A percentile compares a stretch with the other conserved stretches of the same genome.
phyloP scores from a whole-genome alignment of 495 filamentous ascomycete species.

The Geoglossum glabrum region DNA sequence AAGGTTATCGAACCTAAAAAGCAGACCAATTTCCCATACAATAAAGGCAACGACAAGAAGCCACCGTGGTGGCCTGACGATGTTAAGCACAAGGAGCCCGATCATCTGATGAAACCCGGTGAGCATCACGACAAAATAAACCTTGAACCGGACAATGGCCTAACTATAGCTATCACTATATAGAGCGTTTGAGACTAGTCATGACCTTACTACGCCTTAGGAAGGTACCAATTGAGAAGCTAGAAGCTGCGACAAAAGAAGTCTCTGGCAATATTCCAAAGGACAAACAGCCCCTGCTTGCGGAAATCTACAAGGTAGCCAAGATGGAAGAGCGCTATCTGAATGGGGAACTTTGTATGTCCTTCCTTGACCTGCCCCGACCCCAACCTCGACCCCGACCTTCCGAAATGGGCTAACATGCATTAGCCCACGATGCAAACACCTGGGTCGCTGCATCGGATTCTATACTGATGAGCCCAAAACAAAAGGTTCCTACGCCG shows the following conservation, averaged over 20 bases:
- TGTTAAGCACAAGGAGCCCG: conserved; percentile 61
- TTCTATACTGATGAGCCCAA: conserved; percentile 15
- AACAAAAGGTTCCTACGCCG: conserved; percentile 13
- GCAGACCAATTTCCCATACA: conserved; percentile 68
- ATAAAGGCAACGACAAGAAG: conserved; percentile 38
- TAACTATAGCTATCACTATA: conserved; percentile 1
- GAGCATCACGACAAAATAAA: conserved; percentile 12
- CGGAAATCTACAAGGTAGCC: conserved; percentile 32
- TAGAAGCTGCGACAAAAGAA: conserved; percentile 17
- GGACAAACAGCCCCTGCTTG: conserved; percentile 19
- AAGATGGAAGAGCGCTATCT: conserved; percentile 32
- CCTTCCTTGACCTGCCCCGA: background rate
- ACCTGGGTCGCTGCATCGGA: conserved; percentile 16
- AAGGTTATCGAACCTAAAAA: conserved; percentile 73
- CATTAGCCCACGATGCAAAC: conserved; percentile 10
- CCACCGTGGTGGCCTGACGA: conserved; percentile 70
- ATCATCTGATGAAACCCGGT: conserved; percentile 65
- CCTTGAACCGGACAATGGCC: background rate
- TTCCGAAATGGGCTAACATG: conserved; percentile 6
- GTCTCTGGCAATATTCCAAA: conserved; percentile 15
- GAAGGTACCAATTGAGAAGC: conserved; percentile 15
- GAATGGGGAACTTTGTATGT: conserved; percentile 30
- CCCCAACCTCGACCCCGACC: background rate
- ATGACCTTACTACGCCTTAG: conserved; percentile 9
- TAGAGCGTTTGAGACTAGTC: conserved; percentile 17